A percentile compares a stretch with the other conserved stretches of the same genome.
Evolutionary conservation across 208 protist genomes (phyloP).

Genomic region (Endotrypanum monterogeii): DNA sequence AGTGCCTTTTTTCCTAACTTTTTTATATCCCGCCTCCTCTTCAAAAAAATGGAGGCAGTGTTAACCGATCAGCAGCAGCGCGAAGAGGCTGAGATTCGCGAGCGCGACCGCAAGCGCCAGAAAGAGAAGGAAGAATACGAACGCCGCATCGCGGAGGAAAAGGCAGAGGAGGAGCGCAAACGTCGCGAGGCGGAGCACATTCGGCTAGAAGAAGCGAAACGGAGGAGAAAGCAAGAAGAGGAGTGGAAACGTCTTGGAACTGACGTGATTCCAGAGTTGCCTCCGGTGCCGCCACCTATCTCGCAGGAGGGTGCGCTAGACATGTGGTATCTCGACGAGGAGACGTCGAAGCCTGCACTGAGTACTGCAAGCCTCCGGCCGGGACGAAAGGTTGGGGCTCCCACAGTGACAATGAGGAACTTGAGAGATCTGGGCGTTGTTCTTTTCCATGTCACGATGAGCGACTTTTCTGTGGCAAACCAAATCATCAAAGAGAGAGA

Average conservation of each 20-base stretch:
- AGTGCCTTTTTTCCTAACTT: background rate
- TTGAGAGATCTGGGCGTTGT: slow-evolving; percentile 83
- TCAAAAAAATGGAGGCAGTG: slow-evolving; percentile 28
- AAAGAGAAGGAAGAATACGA: slow-evolving; percentile 77
- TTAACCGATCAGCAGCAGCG: slow-evolving; percentile 55
- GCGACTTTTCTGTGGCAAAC: slow-evolving; percentile 85
- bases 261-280: slow-evolving; percentile 81
- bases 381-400: slow-evolving; percentile 49
- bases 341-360: slow-evolving; percentile 63
- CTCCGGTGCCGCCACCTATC: slow-evolving; percentile 71
- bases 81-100: slow-evolving; percentile 85
- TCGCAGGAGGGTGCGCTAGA: slow-evolving; percentile 49
- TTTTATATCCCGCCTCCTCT: background rate
- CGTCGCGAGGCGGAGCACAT: slow-evolving; percentile 63
- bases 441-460: slow-evolving; percentile 80
- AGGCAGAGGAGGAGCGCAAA: slow-evolving; percentile 59
- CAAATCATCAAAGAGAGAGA: slow-evolving; percentile 85
- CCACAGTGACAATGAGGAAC: slow-evolving; percentile 63
- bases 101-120: slow-evolving; percentile 70
- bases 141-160: slow-evolving; percentile 58
- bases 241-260: slow-evolving; percentile 85
- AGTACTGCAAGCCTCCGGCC: slow-evolving; percentile 76
- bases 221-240: slow-evolving; percentile 64
- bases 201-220: slow-evolving; percentile 69
- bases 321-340: slow-evolving; percentile 90